phyloP scores from a whole-genome alignment of 768 basidiomycete species.

The Gautieria morchelliformis region DNA sequence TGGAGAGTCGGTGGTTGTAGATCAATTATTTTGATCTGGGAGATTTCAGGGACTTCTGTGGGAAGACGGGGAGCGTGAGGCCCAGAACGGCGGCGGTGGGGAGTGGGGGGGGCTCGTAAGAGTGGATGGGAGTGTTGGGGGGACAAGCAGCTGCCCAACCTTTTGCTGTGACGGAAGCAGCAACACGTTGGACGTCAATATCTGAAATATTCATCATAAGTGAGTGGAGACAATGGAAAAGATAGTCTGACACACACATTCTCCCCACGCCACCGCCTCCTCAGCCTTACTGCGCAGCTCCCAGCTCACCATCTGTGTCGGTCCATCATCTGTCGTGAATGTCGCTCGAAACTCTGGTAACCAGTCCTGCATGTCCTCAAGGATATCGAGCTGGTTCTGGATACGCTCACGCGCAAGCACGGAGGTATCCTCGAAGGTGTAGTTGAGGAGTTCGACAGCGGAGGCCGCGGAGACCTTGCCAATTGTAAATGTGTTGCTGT shows the following conservation, averaged over 20 bases:
- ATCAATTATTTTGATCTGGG: conserved; percentile 29
- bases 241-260: conserved; percentile 18
- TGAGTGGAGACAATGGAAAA: not conserved
- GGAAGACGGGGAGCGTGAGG: not conserved
- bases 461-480: conserved; percentile 15
- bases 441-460: conserved; percentile 13
- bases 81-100: not conserved
- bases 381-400: conserved; percentile 24
- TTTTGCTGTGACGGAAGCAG: not conserved
- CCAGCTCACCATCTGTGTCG: conserved; percentile 28
- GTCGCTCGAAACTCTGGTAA: conserved; percentile 39
- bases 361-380: conserved; percentile 30
- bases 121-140: not conserved
- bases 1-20: conserved; percentile 34
- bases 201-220: not conserved
- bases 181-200: not conserved
- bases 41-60: not conserved
- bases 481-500: conserved; percentile 27
- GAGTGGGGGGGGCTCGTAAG: no score
- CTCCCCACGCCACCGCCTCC: conserved; percentile 23
- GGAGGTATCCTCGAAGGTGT: not conserved
- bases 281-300: conserved; percentile 23
- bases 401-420: conserved; percentile 8
- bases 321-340: conserved; percentile 35
- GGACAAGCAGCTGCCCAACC: conserved; percentile 26